These are phyloP conservation scores for Schizosaccharomyces japonicus DNA, from an alignment of 805 yeast genomes.

Conservation along the genomic window DNA sequence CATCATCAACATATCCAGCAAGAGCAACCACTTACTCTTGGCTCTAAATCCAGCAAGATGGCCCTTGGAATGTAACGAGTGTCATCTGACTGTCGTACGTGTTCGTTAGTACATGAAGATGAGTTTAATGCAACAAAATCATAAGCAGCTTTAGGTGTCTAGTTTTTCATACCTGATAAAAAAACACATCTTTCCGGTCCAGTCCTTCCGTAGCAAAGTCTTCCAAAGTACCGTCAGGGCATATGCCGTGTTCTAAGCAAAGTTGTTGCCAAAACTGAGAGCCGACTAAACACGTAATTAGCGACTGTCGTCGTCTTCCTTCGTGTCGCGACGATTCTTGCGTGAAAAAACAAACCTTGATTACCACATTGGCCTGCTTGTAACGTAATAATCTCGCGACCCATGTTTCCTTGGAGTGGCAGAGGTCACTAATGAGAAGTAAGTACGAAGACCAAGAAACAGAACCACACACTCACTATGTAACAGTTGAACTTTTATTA, in stretches of 20 bases:
- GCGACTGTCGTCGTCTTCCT: neutral
- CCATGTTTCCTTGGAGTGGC: too few species aligned
- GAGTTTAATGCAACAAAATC: neutral
- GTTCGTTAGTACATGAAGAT: too few species aligned
- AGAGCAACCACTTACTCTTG: conserved; percentile 26
- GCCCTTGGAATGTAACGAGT: conserved; percentile 75
- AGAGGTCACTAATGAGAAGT: too few species aligned
- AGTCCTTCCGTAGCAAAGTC: conserved; percentile 18
- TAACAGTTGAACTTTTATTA: too few species aligned
- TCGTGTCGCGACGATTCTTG: too few species aligned
- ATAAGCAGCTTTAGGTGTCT: neutral
- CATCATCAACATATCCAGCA: too few species aligned
- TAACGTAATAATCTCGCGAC: conserved; percentile 13
- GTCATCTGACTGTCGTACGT: conserved; percentile 32
- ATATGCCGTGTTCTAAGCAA: conserved; percentile 66
- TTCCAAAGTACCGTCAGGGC: conserved; percentile 32
- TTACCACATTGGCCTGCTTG: conserved; percentile 79
- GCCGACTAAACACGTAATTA: conserved; percentile 30
- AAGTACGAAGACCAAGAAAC: too few species aligned
- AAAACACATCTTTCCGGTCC: conserved; percentile 68
- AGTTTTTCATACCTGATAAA: conserved; percentile 21
- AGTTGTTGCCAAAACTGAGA: conserved; percentile 78
- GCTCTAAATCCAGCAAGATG: conserved; percentile 66
- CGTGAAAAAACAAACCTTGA: conserved; percentile 16
- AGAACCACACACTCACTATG: too few species aligned